phyloP scores from a whole-genome alignment of 2,329 filamentous ascomycete genomes.

The Pseudopithomyces maydicus region DNA sequence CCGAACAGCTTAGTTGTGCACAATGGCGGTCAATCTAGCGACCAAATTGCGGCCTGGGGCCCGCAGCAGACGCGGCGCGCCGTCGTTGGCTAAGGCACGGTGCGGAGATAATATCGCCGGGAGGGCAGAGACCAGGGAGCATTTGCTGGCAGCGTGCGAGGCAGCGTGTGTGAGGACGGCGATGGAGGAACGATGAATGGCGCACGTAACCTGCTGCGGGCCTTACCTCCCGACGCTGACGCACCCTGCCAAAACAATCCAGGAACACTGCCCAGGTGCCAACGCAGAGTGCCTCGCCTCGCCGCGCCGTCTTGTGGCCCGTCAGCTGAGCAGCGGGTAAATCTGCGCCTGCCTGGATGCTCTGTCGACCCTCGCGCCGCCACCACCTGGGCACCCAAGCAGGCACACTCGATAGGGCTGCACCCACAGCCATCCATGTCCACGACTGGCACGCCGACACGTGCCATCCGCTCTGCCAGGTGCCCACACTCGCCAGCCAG shows the following conservation, averaged over 20 bases:
- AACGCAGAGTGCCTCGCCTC: conserved; percentile 4
- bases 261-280: conserved; percentile 5
- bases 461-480: conserved; percentile 13
- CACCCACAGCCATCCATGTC: conserved; percentile 5
- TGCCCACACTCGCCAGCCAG: conserved; percentile 19
- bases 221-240: not conserved
- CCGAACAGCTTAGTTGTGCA: conserved; percentile 3
- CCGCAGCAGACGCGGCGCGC: conserved; percentile 32
- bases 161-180: conserved; percentile 2
- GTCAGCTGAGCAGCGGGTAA: conserved; percentile 9
- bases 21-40: conserved; percentile 29
- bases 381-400: not conserved
- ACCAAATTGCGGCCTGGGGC: conserved; percentile 8
- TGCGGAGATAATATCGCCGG: conserved; percentile 25
- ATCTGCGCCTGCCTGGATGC: not conserved
- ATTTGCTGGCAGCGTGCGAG: conserved; percentile 18
- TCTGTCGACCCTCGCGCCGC: not conserved
- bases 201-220: not conserved
- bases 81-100: conserved; percentile 35
- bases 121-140: conserved; percentile 21
- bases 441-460: not conserved
- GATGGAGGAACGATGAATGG: not conserved
- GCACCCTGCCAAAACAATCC: not conserved
- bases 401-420: conserved; percentile 34
- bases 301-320: not conserved